These are phyloP conservation scores for Colletotrichum sp. DNA, from an alignment of 2,329 filamentous ascomycete species.

Conservation along the genomic window DNA sequence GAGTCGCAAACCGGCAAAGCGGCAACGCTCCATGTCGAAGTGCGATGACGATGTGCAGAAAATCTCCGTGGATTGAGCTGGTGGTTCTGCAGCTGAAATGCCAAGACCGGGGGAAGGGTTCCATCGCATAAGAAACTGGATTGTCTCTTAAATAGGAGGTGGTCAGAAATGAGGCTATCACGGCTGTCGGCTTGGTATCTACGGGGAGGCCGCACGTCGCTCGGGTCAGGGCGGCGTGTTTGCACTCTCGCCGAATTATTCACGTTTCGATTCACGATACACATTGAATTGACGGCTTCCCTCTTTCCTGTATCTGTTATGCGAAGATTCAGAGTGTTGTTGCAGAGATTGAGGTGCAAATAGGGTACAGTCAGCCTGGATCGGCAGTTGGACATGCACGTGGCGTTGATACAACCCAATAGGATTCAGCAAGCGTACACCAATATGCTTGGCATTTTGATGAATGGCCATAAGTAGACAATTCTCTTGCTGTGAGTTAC, in stretches of 20 bases:
- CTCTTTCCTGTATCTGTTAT: background rate
- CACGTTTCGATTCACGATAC: rapidly evolving
- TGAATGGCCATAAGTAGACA: background rate
- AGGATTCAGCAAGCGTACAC: background rate
- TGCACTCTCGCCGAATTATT: rapidly evolving
- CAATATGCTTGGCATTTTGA: background rate
- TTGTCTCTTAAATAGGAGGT: background rate
- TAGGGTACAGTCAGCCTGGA: background rate
- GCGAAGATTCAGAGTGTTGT: background rate
- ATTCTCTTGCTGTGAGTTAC: background rate
- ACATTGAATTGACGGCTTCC: rapidly evolving
- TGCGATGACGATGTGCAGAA: background rate
- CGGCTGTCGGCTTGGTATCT: background rate
- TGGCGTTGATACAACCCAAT: background rate
- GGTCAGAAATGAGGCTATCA: background rate
- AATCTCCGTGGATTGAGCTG: background rate
- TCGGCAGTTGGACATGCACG: background rate
- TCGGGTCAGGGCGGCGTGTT: rapidly evolving
- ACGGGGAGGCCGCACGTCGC: background rate
- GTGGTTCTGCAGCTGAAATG: background rate
- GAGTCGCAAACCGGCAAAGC: background rate
- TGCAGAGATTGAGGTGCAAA: background rate
- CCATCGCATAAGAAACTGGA: background rate
- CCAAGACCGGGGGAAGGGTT: background rate
- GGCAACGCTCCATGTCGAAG: background rate